A percentile compares a stretch with the other conserved stretches of the same genome.
phyloP scores from a whole-genome alignment of 2,329 filamentous ascomycete species.

The Falciphora oryzae region DNA sequence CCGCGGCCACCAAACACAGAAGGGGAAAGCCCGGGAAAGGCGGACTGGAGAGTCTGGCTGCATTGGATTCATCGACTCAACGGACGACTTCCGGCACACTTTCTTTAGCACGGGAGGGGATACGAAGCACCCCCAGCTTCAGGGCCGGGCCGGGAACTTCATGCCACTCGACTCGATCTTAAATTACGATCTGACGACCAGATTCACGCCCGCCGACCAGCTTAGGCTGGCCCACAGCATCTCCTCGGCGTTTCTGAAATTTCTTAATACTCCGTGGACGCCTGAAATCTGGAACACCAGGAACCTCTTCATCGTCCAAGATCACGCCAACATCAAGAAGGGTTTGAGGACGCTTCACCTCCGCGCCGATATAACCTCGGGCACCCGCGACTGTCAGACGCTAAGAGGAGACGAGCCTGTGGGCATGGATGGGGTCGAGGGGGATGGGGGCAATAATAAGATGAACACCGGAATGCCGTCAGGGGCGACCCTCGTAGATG shows the following conservation, averaged over 20 bases:
- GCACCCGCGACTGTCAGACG: not conserved
- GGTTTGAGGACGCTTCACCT: not conserved
- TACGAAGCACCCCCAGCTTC: too few relatives aligned
- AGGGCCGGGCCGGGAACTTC: not conserved
- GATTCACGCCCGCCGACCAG: not conserved
- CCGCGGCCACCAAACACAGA: too few relatives aligned
- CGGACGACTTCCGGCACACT: too few relatives aligned
- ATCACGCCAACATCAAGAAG: not conserved
- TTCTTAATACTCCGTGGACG: conserved; percentile 1
- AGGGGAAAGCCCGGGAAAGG: too few relatives aligned
- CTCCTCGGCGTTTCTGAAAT: not conserved
- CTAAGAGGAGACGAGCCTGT: too few relatives aligned
- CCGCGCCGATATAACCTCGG: not conserved
- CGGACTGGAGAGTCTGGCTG: too few relatives aligned
- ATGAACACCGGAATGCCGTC: not conserved
- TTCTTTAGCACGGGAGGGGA: too few relatives aligned
- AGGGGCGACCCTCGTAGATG: not conserved
- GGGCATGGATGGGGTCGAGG: too few relatives aligned
- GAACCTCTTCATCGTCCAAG: not conserved
- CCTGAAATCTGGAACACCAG: not conserved
- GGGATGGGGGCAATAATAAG: too few relatives aligned
- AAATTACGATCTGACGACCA: not conserved
- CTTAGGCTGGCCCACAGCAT: conserved; percentile 2
- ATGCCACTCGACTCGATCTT: not conserved
- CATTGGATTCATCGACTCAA: too few relatives aligned